A percentile compares a stretch with the other conserved stretches of the same genome.
phyloP scores from a whole-genome alignment of 2,329 filamentous ascomycete species.

The Calonectria leucothoes region DNA sequence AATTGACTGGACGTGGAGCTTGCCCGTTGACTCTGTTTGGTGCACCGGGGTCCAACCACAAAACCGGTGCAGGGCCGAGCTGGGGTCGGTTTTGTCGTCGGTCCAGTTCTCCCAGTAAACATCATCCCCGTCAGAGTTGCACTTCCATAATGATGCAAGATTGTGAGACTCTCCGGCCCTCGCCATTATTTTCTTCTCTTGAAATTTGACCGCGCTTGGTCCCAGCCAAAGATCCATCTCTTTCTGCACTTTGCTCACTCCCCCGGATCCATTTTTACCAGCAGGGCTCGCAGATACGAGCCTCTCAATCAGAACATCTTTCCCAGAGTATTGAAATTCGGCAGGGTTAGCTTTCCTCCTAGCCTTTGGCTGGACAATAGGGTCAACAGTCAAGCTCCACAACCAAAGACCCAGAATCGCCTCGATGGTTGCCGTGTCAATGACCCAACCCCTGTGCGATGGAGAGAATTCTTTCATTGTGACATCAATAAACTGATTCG shows the following conservation, averaged over 20 bases:
- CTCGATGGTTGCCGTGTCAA: background rate
- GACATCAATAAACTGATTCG: background rate
- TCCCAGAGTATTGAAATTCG: background rate
- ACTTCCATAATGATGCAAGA: background rate
- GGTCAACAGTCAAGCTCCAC: background rate
- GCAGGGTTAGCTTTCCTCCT: too few species aligned
- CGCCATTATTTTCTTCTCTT: background rate
- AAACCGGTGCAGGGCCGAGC: background rate
- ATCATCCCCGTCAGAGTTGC: background rate
- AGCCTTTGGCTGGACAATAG: background rate
- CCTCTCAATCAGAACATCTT: background rate
- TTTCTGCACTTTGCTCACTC: background rate
- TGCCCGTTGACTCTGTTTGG: background rate
- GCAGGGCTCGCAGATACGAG: background rate
- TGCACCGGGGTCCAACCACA: background rate
- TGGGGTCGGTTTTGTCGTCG: background rate
- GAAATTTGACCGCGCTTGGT: background rate
- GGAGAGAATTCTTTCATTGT: background rate
- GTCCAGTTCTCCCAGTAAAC: background rate
- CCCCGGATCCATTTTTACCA: background rate
- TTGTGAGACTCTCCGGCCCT: background rate
- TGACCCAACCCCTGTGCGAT: background rate
- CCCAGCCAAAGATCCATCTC: background rate
- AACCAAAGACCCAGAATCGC: background rate
- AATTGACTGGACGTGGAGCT: background rate